Base-by-base conservation (phyloP, 1,284 basidiomycete genomes). In the Xerocomus nothofagi region DNA sequence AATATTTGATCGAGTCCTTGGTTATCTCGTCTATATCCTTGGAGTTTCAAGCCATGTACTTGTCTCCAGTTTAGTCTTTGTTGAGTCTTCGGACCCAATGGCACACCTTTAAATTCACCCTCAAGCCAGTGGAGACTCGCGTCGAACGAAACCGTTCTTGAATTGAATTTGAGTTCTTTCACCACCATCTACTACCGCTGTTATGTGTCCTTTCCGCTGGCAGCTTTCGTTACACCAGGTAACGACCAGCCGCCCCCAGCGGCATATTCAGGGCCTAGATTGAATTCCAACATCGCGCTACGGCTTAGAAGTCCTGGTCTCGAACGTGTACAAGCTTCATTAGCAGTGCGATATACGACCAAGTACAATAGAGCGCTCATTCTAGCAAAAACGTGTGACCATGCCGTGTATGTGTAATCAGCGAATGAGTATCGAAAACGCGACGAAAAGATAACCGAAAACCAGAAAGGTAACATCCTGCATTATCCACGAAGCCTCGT, bases 401-500 rank as follows among this genome's bases (percentile, higher is more conserved):
- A 33, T 20, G 36, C n/a, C 14, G 24, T 18, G 34, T 43, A 21
- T 20, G 26, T 51, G 49, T 33, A 38, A 44, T 18, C 39, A 38
- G 30, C 42, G 48, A 44, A 47, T 30, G 29, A 50, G 18, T 8
- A 40, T 41, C 44, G 17, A 46, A 36, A 50, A 33, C 29, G 24
- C 21, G 20, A 47, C 23, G 15, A 44, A 38, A 43, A 30, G 26
- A 20, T 14, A 27, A 34, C 23, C 8, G 47, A 53, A 47, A 51
- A 33, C 36, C 20, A 32, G 38, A 32, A 9, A 32, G 27, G 27
- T 26, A 44, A 21, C 33, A 42, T 27, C 39, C 39, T 42, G 26
- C 33, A 31, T 58, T 44, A 70, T 54, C 67, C 66, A 41, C 65
- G 69, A 17, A 66, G 37, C 44, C 65, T 67, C 30, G 3, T 34